Evolutionary conservation across 2,329 filamentous ascomycete species (phyloP).

Genomic region (Teratosphaeriaceae sp.): DNA sequence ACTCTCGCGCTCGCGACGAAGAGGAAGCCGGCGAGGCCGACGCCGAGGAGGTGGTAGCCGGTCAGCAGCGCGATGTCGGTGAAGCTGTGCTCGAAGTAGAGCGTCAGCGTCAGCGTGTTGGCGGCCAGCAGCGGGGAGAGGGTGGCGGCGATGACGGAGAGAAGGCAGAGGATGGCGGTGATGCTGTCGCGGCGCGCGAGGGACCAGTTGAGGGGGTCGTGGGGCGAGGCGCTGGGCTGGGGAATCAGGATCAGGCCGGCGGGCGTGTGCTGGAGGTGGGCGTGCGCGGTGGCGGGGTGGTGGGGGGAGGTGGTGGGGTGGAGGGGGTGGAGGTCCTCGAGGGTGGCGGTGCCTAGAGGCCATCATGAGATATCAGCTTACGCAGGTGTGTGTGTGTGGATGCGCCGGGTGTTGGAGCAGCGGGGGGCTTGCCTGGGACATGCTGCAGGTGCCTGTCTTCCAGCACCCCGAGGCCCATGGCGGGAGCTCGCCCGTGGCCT

Average conservation of each 20-base stretch:
- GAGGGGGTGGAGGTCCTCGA: slow-evolving; percentile 29
- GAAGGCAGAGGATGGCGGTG: slow-evolving; percentile 68
- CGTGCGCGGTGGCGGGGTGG: slow-evolving; percentile 13
- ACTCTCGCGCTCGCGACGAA: slow-evolving; percentile 83
- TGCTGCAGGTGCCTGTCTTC: slow-evolving; percentile 59
- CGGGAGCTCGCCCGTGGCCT: neutral
- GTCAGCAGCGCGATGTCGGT: slow-evolving; percentile 76
- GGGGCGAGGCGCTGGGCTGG: slow-evolving; percentile 84
- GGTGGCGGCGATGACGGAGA: slow-evolving; percentile 75
- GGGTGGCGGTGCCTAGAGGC: slow-evolving; percentile 41
- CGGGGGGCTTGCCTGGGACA: slow-evolving; percentile 59
- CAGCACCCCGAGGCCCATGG: slow-evolving; percentile 60
- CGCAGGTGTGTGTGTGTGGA: too few relatives aligned
- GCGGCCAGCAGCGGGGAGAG: slow-evolving; percentile 83
- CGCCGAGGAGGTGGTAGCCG: slow-evolving; percentile 79
- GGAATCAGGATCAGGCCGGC: slow-evolving; percentile 63
- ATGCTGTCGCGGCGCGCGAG: slow-evolving; percentile 79
- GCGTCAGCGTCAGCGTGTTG: slow-evolving; percentile 71
- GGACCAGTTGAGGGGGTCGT: slow-evolving; percentile 87
- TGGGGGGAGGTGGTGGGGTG: slow-evolving; percentile 14
- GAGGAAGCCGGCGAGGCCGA: slow-evolving; percentile 72
- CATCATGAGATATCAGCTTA: too few relatives aligned
- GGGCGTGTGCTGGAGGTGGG: slow-evolving; percentile 22
- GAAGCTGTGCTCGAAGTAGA: slow-evolving; percentile 59
- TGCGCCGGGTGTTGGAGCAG: neutral